Percentiles rank a stretch among this genome's conserved stretches.
phyloP scores from a whole-genome alignment of 441 rosid genomes.

The Populus hybrid region DNA sequence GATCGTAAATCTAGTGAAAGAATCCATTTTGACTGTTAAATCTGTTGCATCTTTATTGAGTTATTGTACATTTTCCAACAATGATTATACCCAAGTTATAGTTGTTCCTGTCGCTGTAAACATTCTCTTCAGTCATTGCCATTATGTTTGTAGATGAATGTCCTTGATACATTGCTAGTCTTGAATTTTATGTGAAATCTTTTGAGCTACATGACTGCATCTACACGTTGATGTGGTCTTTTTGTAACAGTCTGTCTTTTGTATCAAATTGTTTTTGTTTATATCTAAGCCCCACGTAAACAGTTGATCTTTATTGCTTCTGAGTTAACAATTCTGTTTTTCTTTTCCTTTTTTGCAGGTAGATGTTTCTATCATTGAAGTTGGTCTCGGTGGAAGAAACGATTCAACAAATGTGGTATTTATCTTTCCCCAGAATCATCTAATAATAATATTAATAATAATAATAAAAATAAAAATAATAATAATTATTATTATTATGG shows the following conservation, averaged over 20 bases:
- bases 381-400: slow-evolving; percentile 72
- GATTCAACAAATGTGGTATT: slow-evolving; percentile 91
- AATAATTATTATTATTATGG: background rate
- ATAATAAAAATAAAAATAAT: no score
- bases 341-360: slow-evolving; percentile 47
- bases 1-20: background rate
- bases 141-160: background rate
- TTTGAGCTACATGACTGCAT: background rate
- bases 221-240: background rate
- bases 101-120: background rate
- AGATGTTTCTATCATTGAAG: slow-evolving; percentile 87
- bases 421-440: slow-evolving; percentile 21
- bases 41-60: background rate
- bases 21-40: background rate
- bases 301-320: background rate
- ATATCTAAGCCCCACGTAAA: background rate
- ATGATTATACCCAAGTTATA: background rate
- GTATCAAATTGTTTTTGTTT: background rate
- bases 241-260: background rate
- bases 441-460: no score
- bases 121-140: background rate
- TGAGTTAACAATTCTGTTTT: background rate
- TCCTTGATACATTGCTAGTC: background rate
- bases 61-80: background rate
- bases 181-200: background rate